Evolutionary conservation across 768 basidiomycete genomes (phyloP), one percentile per base, ranked within the genome.

Genomic region (Cystobasidium onofrii): DNA sequence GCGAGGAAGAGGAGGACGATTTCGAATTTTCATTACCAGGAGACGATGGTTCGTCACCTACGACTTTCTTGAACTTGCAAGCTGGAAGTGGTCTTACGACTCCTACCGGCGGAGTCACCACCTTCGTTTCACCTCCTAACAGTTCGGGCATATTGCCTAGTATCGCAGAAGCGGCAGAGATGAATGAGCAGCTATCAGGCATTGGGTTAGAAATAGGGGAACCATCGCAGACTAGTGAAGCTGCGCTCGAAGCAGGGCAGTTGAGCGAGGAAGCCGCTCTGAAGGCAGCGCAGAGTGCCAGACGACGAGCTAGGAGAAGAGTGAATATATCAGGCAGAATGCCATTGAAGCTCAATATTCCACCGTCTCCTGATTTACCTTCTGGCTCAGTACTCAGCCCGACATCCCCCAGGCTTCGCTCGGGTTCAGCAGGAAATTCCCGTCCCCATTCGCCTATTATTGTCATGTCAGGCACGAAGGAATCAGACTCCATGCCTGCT

Each of bases 241-340:
- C 33, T 41, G 63, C 33, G 7, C 33, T 43, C 15, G 39, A 39
- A 39, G 46, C 46, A 50, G 46, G 46, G 4, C 9, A 20, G 20
- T 50, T 50, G 46, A 50, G 46, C n/a, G 69, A 36, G 34, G 44
- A 36, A 20, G 52, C 52, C 25, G 69, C 69, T 34, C 55, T 71
- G 6, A 71, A 71, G 36, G 69, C 69, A 9, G 69, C 69, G 2
- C 69, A 71, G 33, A 57, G 27, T 23, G 69, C 69, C 10, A 2
- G 69, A n/a, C 10, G 69, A 34, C 25, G 54, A 27, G 69, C 69
- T 2, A 55, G 69, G 55, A 52, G 69, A 23, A 55, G 69, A 29
- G 69, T 71, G 54, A 71, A 71, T 29, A 71, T 71, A 55, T 71
- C 69, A 9, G 69, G 69, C 13, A 54, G 69, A 12, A 46, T 71